Evolutionary conservation across 2,329 filamentous ascomycete species (phyloP).

Genomic region (Scytalidium sp.): DNA sequence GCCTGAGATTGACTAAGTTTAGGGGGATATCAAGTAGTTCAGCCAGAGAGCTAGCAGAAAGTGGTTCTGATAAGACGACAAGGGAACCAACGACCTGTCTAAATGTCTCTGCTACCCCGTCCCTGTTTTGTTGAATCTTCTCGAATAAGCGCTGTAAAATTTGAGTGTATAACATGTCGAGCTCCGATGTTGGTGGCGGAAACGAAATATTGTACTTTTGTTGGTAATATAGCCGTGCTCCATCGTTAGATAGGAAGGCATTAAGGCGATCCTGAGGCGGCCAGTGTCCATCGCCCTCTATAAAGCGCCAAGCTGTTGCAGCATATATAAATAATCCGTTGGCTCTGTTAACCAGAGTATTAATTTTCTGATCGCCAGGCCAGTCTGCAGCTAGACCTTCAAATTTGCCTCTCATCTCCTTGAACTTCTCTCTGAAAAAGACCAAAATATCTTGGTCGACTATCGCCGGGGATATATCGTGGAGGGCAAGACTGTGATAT

Average conservation of each 20-base stretch:
- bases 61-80: constrained; percentile 12
- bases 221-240: constrained; percentile 14
- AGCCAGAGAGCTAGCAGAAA: constrained; percentile 14
- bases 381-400: too few species aligned
- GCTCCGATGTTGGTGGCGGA: too few species aligned
- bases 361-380: constrained; percentile 15
- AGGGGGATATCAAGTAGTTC: constrained; percentile 13
- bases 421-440: constrained; percentile 31
- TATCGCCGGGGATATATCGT: constrained; percentile 28
- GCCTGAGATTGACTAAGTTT: constrained; percentile 9
- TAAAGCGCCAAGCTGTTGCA: constrained; percentile 20
- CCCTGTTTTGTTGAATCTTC: constrained; percentile 4
- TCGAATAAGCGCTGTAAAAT: constrained; percentile 10
- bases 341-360: constrained; percentile 14
- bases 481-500: constrained; percentile 32
- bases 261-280: too few species aligned
- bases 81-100: constrained; percentile 11
- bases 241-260: too few species aligned
- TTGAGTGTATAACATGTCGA: too few species aligned
- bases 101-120: constrained; percentile 4
- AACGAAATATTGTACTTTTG: constrained; percentile 12
- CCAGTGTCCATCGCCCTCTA: too few species aligned
- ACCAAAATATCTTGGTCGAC: constrained; percentile 34
- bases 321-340: constrained; percentile 24
- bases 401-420: too few species aligned